phyloP scores from a whole-genome alignment of 441 rosid species.

The Pelargonium citronellum region DNA sequence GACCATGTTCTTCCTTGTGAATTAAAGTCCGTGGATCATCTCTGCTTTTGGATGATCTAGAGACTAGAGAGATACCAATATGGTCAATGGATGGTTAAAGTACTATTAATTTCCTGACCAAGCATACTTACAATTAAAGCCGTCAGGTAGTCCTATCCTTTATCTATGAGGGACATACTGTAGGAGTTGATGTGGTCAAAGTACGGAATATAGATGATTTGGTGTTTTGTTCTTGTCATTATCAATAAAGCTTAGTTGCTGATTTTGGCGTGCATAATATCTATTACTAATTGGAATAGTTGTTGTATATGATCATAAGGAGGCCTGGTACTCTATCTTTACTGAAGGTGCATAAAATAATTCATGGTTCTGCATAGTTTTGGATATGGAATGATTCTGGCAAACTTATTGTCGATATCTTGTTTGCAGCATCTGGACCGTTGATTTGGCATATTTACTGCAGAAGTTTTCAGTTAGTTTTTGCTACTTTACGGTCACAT shows the following conservation, averaged over 20 bases:
- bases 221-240: background rate
- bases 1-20: background rate
- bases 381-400: background rate
- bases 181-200: background rate
- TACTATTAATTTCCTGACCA: background rate
- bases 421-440: slow-evolving; percentile 82
- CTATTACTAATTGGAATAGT: background rate
- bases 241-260: background rate
- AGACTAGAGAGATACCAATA: background rate
- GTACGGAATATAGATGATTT: background rate
- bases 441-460: slow-evolving; percentile 80
- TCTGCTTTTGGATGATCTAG: background rate
- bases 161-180: background rate
- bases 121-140: background rate
- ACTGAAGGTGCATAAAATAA: background rate
- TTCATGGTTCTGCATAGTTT: slow-evolving; percentile 7
- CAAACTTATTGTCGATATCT: slow-evolving; percentile 19
- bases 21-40: background rate
- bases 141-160: background rate
- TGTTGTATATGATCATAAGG: background rate
- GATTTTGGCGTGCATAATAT: background rate
- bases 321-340: background rate
- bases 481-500: slow-evolving; percentile 79
- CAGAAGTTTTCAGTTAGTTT: slow-evolving; percentile 65
- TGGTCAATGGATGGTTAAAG: background rate